Evolutionary conservation across 768 basidiomycete species (phyloP).

Genomic region (Infundibulicybe gibba): DNA sequence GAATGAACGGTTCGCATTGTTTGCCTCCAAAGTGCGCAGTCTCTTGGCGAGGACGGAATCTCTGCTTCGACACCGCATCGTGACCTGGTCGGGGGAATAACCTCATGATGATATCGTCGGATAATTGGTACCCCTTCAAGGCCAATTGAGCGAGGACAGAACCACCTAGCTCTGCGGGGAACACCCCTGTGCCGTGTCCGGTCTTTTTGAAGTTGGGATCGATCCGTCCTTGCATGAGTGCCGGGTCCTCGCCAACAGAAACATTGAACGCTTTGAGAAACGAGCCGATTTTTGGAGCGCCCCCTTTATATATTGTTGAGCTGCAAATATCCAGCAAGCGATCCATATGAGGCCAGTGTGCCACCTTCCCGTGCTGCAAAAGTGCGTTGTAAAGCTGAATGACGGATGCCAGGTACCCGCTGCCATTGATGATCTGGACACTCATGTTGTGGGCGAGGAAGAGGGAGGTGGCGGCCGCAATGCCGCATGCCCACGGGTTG

Average conservation of each 20-base stretch:
- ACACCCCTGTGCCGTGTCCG: not conserved
- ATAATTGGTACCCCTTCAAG: not conserved
- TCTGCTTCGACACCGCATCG: not conserved
- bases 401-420: not conserved
- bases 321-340: not conserved
- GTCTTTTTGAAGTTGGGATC: not conserved
- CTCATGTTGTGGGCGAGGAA: not conserved
- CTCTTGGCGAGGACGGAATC: not conserved
- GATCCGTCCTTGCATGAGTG: not conserved
- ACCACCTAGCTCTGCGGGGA: not conserved
- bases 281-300: not conserved
- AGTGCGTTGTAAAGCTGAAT: not conserved
- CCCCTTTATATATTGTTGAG: not conserved
- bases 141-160: not conserved
- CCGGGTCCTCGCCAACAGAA: not conserved
- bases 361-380: not conserved
- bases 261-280: not conserved
- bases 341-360: not conserved
- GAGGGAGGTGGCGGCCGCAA: not conserved
- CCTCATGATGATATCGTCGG: not conserved
- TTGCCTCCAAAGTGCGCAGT: not conserved
- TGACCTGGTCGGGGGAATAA: not conserved
- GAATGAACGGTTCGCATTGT: not conserved
- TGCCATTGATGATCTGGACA: not conserved
- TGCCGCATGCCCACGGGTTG: not conserved